Conservation (phyloP, 2,329 filamentous ascomycete genomes). For the Hypomyces perniciosus region DNA sequence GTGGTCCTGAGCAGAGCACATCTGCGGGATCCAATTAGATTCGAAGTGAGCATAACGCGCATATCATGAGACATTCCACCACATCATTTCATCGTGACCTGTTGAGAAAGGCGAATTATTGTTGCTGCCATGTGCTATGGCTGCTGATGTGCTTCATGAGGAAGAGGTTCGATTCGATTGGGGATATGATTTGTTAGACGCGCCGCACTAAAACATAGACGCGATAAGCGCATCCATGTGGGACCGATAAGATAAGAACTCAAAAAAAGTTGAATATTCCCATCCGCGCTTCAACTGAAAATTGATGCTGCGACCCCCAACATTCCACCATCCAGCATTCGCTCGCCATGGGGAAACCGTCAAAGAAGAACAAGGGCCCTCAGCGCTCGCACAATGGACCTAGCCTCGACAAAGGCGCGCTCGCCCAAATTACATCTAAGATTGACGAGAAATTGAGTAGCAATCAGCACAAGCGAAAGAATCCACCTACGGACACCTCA, state of each 20-base stretch:
- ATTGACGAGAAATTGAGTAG: constrained; percentile 47
- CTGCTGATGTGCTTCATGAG: neutral
- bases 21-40: constrained; percentile 12
- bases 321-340: constrained; percentile 1
- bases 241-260: constrained; percentile 13
- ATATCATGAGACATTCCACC: neutral
- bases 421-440: constrained; percentile 49
- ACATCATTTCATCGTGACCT: neutral
- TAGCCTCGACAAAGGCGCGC: constrained; percentile 42
- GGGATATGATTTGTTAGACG: neutral
- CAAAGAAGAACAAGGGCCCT: constrained; percentile 32
- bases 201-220: neutral
- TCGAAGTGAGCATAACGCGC: constrained; percentile 16
- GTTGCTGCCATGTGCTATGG: neutral
- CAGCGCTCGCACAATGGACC: constrained; percentile 17
- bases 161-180: neutral
- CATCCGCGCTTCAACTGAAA: neutral
- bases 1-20: constrained; percentile 9
- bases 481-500: constrained; percentile 30
- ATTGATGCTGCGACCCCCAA: constrained; percentile 1
- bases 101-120: neutral
- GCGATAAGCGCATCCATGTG: constrained; percentile 2
- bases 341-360: constrained; percentile 28
- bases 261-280: constrained; percentile 10
- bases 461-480: constrained; percentile 40